Percentiles rank a stretch among this genome's conserved stretches.
These are phyloP conservation scores for Chytridium lagenaria DNA, from an alignment of 371 early-diverging fungal species.

Conservation along the genomic window DNA sequence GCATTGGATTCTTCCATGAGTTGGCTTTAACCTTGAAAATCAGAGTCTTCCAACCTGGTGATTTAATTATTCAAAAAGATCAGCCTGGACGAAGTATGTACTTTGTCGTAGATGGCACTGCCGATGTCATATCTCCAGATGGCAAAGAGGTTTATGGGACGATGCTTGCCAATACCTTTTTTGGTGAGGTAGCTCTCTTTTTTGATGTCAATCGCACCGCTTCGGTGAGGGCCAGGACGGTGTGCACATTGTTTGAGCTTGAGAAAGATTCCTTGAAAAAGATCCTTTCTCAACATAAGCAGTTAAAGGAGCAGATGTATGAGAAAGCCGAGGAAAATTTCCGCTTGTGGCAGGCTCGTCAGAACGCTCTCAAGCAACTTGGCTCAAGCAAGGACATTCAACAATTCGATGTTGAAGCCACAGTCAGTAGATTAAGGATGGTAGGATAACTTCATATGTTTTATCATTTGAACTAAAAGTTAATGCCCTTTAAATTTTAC, in stretches of 20 bases:
- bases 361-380: slow-evolving; percentile 32
- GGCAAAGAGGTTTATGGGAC: slow-evolving; percentile 44
- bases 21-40: slow-evolving; percentile 50
- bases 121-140: slow-evolving; percentile 55
- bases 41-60: slow-evolving; percentile 40
- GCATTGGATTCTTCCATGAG: slow-evolving; percentile 49
- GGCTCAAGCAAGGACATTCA: slow-evolving; percentile 20
- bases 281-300: slow-evolving; percentile 40
- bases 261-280: slow-evolving; percentile 46
- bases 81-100: slow-evolving; percentile 61
- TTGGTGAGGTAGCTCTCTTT: slow-evolving; percentile 70
- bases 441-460: too few relatives aligned
- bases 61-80: slow-evolving; percentile 56
- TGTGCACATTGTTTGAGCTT: slow-evolving; percentile 51
- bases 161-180: slow-evolving; percentile 48
- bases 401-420: slow-evolving; percentile 47
- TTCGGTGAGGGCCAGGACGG: slow-evolving; percentile 54
- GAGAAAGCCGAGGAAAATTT: slow-evolving; percentile 51
- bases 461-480: slow-evolving; percentile 8
- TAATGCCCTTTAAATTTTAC: neutral
- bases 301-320: slow-evolving; percentile 36
- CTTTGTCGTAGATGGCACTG: slow-evolving; percentile 62
- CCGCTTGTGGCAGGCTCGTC: slow-evolving; percentile 42
- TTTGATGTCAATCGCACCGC: slow-evolving; percentile 66
- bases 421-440: slow-evolving; percentile 40